Conservation (phyloP, 2,329 filamentous ascomycete genomes). For the Colletotrichum viniferum region DNA sequence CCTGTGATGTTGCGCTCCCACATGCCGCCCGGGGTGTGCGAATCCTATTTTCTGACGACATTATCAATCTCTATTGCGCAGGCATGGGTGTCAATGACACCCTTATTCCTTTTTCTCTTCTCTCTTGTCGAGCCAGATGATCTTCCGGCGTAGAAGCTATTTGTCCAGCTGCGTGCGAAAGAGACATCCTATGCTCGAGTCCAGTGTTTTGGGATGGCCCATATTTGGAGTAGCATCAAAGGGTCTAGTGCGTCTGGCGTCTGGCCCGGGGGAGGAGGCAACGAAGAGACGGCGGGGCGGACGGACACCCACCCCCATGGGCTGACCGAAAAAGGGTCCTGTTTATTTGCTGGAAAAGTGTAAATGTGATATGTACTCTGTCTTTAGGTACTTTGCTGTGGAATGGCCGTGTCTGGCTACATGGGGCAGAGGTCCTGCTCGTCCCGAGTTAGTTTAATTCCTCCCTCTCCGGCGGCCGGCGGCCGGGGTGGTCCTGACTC, state of each 20-base stretch:
- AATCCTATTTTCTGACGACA: conserved; percentile 15
- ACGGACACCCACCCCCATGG: neutral
- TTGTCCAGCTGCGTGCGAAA: neutral
- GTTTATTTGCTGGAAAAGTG: neutral
- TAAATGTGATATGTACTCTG: neutral
- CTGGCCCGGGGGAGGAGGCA: neutral
- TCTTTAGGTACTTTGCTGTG: neutral
- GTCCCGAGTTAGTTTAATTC: neutral
- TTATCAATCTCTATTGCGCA: neutral
- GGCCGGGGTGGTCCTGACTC: neutral
- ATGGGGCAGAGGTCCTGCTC: neutral
- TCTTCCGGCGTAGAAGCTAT: neutral
- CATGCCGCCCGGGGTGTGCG: conserved; percentile 5
- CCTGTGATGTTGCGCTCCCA: conserved; percentile 9
- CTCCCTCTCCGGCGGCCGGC: neutral
- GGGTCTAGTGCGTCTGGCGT: neutral
- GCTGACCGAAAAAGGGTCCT: neutral
- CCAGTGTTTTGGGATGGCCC: neutral
- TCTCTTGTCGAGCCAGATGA: neutral
- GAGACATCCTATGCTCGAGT: rapidly evolving
- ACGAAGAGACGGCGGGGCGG: neutral
- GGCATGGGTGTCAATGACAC: neutral
- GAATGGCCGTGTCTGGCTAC: neutral
- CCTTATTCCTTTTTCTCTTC: neutral
- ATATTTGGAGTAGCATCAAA: neutral